These are phyloP conservation scores for Phaeosphaeria sp. DNA, from an alignment of 2,329 filamentous ascomycete species.

Conservation along the genomic window DNA sequence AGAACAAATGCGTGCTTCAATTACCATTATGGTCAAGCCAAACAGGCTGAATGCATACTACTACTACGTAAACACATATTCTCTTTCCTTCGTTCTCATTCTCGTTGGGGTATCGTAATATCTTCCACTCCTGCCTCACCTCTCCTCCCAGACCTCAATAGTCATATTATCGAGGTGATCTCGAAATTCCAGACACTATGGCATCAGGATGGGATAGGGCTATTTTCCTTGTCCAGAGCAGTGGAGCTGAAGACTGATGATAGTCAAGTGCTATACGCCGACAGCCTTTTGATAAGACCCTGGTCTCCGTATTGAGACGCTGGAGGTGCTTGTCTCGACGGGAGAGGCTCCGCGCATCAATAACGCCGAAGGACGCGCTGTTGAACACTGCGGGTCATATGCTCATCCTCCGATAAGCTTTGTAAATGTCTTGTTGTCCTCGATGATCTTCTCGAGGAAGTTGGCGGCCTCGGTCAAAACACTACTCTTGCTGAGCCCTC, in stretches of 20 bases:
- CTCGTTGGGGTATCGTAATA: not conserved
- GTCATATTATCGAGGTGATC: not conserved
- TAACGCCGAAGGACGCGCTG: not conserved
- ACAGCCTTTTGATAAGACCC: too few relatives aligned
- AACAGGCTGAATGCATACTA: not conserved
- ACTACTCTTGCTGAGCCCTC: slow-evolving; percentile 83
- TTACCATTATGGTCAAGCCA: not conserved
- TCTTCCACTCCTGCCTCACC: not conserved
- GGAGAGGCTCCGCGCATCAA: not conserved
- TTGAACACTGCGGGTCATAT: not conserved
- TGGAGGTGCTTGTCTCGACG: not conserved
- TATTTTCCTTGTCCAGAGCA: too few relatives aligned
- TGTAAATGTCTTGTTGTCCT: slow-evolving; percentile 62
- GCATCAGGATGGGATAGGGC: too few relatives aligned
- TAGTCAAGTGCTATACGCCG: too few relatives aligned
- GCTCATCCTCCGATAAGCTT: slow-evolving; percentile 7
- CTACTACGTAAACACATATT: not conserved
- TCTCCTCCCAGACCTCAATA: too few relatives aligned
- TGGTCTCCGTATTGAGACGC: too few relatives aligned
- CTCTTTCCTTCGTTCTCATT: not conserved
- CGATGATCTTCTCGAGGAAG: slow-evolving; percentile 76
- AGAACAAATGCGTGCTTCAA: not conserved
- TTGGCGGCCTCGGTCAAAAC: slow-evolving; percentile 78
- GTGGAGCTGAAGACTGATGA: too few relatives aligned
- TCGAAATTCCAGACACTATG: not conserved